phyloP scores from a whole-genome alignment of 2,329 filamentous ascomycete species.

The Onygenales sp. region DNA sequence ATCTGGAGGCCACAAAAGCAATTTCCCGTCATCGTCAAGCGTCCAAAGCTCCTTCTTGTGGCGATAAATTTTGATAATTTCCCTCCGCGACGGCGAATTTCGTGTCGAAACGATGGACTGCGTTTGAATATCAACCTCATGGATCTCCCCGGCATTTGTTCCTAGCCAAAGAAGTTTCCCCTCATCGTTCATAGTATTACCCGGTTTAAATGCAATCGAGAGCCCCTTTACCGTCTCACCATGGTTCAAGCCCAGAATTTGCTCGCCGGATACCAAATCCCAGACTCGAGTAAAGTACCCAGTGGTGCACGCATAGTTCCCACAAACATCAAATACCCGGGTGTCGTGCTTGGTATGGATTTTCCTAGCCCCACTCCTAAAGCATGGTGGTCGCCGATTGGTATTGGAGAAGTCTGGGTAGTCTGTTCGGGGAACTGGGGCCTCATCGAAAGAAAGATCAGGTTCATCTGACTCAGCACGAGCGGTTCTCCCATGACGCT shows the following conservation, averaged over 20 bases:
- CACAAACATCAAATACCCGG: constrained; percentile 76
- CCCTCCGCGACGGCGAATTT: constrained; percentile 64
- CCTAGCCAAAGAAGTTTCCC: constrained; percentile 81
- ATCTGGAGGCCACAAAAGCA: constrained; percentile 81
- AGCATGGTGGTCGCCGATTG: constrained; percentile 72
- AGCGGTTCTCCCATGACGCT: constrained; percentile 4
- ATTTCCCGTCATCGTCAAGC: constrained; percentile 75
- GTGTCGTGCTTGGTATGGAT: constrained; percentile 82
- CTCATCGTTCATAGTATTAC: constrained; percentile 66
- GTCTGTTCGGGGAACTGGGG: constrained; percentile 46
- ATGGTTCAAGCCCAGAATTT: constrained; percentile 70
- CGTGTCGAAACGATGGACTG: constrained; percentile 62
- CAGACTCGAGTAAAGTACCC: constrained; percentile 82
- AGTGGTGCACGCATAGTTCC: constrained; percentile 75
- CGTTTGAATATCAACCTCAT: constrained; percentile 74
- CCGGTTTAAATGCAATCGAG: constrained; percentile 77
- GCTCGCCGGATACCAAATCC: constrained; percentile 73
- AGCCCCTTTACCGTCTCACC: constrained; percentile 77
- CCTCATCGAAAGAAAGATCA: constrained; percentile 38
- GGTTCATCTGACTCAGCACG: constrained; percentile 42
- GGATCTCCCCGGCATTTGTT: constrained; percentile 75
- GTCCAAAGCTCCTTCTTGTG: constrained; percentile 90
- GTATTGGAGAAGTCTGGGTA: constrained; percentile 79
- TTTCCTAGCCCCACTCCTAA: constrained; percentile 62
- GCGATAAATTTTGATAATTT: constrained; percentile 76